A percentile compares a stretch with the other conserved stretches of the same genome.
phyloP scores from a whole-genome alignment of 352 stramenopile genomes.

The Phytophthora uliginosa region DNA sequence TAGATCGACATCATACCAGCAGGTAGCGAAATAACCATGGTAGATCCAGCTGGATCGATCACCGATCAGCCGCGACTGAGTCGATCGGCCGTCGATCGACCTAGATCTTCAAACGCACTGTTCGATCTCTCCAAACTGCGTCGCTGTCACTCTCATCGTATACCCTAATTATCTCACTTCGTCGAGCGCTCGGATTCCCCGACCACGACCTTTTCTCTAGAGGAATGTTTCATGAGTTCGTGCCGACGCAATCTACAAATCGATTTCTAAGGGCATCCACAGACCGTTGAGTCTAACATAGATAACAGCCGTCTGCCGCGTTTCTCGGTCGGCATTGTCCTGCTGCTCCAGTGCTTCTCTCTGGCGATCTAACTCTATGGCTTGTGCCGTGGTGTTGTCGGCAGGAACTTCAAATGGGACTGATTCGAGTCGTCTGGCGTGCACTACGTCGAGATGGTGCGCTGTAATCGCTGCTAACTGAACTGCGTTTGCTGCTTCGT shows the following conservation, averaged over 20 bases:
- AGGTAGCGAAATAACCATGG: no score
- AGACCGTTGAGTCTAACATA: neutral
- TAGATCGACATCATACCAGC: no score
- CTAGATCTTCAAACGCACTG: no score
- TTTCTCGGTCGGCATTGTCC: neutral
- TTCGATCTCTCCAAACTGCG: no score
- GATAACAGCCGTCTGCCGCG: neutral
- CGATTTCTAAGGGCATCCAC: conserved; percentile 15
- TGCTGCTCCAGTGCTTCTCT: neutral
- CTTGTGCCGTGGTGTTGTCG: conserved; percentile 10
- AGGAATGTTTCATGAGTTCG: conserved; percentile 11
- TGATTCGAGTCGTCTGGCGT: neutral
- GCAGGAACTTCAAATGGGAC: neutral
- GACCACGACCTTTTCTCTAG: conserved; percentile 11
- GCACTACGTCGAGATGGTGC: conserved; percentile 9
- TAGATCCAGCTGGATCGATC: no score
- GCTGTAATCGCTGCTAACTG: neutral
- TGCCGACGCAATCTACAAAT: conserved; percentile 1
- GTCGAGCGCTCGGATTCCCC: conserved; percentile 3
- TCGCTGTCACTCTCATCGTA: no score
- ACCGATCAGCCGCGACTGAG: no score
- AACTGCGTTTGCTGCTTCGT: conserved; percentile 2
- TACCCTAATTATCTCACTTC: neutral
- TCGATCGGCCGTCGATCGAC: no score
- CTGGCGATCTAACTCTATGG: conserved; percentile 6